A percentile compares a stretch with the other conserved stretches of the same genome.
phyloP scores from a whole-genome alignment of 2,329 filamentous ascomycete species.

The Trichophyton simii region DNA sequence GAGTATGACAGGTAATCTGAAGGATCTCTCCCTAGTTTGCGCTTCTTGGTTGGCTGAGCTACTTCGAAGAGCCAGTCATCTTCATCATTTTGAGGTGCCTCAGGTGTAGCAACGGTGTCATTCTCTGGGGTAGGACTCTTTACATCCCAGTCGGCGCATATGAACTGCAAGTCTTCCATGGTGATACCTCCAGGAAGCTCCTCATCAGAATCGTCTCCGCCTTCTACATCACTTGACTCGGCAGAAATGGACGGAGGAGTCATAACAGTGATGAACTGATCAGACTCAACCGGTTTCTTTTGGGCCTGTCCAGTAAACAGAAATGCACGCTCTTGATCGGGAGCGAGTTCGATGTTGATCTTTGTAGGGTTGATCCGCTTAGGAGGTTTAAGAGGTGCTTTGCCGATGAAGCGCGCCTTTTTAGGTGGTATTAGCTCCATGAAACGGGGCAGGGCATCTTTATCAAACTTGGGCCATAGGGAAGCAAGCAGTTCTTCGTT shows the following conservation, averaged over 20 bases:
- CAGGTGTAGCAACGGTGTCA: slow-evolving; percentile 19
- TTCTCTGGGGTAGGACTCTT: slow-evolving; percentile 42
- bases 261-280: slow-evolving; percentile 44
- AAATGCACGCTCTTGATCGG: slow-evolving; percentile 78
- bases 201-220: slow-evolving; percentile 48
- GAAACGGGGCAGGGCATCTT: slow-evolving; percentile 62
- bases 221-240: slow-evolving; percentile 35
- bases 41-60: slow-evolving; percentile 51
- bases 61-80: slow-evolving; percentile 38
- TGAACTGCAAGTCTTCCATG: slow-evolving; percentile 67
- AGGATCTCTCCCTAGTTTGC: slow-evolving; percentile 39
- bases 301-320: slow-evolving; percentile 54
- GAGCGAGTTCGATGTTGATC: slow-evolving; percentile 70
- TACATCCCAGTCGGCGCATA: slow-evolving; percentile 75
- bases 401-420: slow-evolving; percentile 63
- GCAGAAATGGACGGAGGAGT: slow-evolving; percentile 35
- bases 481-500: slow-evolving; percentile 64
- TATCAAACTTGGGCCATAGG: slow-evolving; percentile 69
- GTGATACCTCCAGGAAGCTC: slow-evolving; percentile 56
- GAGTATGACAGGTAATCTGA: slow-evolving; percentile 40
- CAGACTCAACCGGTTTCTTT: slow-evolving; percentile 38
- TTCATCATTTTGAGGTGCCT: slow-evolving; percentile 46
- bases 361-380: slow-evolving; percentile 79
- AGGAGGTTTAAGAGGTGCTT: slow-evolving; percentile 64
- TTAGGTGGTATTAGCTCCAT: slow-evolving; percentile 73